These are phyloP conservation scores for Cadophora luteo-olivacea DNA, from an alignment of 2,329 filamentous ascomycete species.

Conservation along the genomic window DNA sequence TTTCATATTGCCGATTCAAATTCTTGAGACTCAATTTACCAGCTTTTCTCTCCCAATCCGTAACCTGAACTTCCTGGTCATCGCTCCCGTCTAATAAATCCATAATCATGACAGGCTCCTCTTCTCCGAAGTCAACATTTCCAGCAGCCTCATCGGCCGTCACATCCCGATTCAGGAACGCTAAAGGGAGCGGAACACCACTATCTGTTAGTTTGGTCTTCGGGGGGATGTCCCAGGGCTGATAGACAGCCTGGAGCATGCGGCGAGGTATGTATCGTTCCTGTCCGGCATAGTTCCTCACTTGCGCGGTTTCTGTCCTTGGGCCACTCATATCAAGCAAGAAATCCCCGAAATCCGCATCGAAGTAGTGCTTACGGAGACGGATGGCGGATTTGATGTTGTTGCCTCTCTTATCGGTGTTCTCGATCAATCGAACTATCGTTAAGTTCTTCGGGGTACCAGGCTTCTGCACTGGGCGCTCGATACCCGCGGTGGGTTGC, in stretches of 20 bases:
- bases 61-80: not conserved
- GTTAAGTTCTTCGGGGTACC: not conserved
- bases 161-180: not conserved
- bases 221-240: slow-evolving; percentile 16
- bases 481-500: slow-evolving; percentile 5
- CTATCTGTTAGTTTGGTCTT: not conserved
- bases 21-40: slow-evolving; percentile 32
- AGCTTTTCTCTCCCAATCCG: slow-evolving; percentile 32
- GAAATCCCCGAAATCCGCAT: slow-evolving; percentile 16
- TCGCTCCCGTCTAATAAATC: not conserved
- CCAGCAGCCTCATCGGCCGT: not conserved
- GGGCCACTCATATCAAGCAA: slow-evolving; percentile 10
- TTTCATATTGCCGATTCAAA: not conserved
- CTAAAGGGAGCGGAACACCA: slow-evolving; percentile 10
- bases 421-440: slow-evolving; percentile 20
- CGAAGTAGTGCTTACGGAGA: slow-evolving; percentile 6
- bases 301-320: slow-evolving; percentile 13
- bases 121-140: slow-evolving; percentile 7
- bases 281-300: slow-evolving; percentile 19
- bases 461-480: not conserved
- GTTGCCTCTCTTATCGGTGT: slow-evolving; percentile 16
- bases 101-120: slow-evolving; percentile 21
- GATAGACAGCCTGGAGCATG: slow-evolving; percentile 16
- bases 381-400: not conserved
- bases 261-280: slow-evolving; percentile 17